Evolutionary conservation across 179 eudicot species (phyloP), one percentile per base, ranked within the genome.

Genomic region (Silene vulgaris): DNA sequence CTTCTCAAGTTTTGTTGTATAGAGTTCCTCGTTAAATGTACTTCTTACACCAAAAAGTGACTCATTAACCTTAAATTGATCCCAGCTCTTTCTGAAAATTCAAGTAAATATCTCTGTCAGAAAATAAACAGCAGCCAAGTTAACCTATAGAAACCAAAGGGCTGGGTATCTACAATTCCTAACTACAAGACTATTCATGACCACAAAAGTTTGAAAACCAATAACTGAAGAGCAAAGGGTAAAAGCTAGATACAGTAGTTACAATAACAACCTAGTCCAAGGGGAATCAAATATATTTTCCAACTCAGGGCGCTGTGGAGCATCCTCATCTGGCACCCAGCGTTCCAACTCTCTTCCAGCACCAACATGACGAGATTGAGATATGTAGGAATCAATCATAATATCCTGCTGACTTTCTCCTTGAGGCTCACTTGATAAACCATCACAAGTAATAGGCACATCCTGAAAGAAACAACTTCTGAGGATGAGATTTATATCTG

Each of bases 21-120:
- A 92, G 61, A 91, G 88, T 14, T 96, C 99, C 87, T 96, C 99
- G 74, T 96, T 80, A 43, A 93, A 96, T 64, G 99, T 96, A 86
- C 98, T 96, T 75, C 87, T 93, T 6, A 96, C 97, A 65, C 99
- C 99, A 84, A 96, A 96, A 57, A 96, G 79, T 37, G 90, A 73
- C 86, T 88, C 91, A 77, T 96, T 96, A 74, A 85, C 94, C 83
- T 90, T 88, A 82, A 96, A 96, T 76, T 96, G 99, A 86, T 96
- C 90, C 99, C 99, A 96, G 74, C 90, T 88, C 90, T 97, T 92
- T 74, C 69, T 43, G 66, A 4, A 77, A 20, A 77, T 43, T 40
- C 19, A 75, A 23, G 56, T 11, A 74, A 78, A 71, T n/a, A 23
- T 64, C 32, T 32, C 43, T 52, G 48, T 80, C 77, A 81, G 72